Evolutionary conservation across 495 filamentous ascomycete genomes (phyloP).

Genomic region (Hapsidospora chrysogenum): DNA sequence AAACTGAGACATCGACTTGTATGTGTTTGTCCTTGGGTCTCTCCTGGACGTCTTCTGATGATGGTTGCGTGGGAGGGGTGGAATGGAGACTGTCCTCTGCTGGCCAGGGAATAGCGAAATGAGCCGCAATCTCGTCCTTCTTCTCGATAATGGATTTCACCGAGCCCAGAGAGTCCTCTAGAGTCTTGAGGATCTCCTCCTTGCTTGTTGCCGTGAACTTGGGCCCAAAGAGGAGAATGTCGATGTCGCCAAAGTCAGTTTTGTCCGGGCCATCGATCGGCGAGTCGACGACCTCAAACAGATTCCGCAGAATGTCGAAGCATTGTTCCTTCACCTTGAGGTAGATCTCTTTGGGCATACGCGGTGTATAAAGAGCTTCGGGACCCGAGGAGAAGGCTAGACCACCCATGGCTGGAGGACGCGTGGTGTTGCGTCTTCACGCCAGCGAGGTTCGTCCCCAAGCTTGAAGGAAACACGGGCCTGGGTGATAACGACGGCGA

Average conservation of each 20-base stretch:
- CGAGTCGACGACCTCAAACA: slow-evolving; percentile 28
- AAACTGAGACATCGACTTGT: slow-evolving; percentile 49
- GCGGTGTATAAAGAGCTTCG: slow-evolving; percentile 33
- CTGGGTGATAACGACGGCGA: too few relatives aligned
- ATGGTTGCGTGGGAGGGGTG: too few relatives aligned
- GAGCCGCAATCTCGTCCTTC: slow-evolving; percentile 7
- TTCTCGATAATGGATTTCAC: slow-evolving; percentile 12
- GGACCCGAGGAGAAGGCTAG: slow-evolving; percentile 29
- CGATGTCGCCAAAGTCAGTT: slow-evolving; percentile 38
- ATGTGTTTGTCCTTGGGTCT: slow-evolving; percentile 11
- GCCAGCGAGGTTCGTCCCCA: too few relatives aligned
- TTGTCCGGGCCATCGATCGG: slow-evolving; percentile 42
- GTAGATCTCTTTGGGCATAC: slow-evolving; percentile 37
- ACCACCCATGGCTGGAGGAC: too few relatives aligned
- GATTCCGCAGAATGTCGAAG: slow-evolving; percentile 19
- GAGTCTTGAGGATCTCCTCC: slow-evolving; percentile 4
- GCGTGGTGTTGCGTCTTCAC: too few relatives aligned
- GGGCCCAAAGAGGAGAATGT: slow-evolving; percentile 33
- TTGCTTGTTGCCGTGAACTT: neutral
- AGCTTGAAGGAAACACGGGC: too few relatives aligned
- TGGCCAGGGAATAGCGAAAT: slow-evolving; percentile 37
- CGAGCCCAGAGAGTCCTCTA: slow-evolving; percentile 15
- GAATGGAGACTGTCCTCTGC: too few relatives aligned
- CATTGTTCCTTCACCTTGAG: slow-evolving; percentile 18
- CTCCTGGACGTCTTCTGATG: neutral